Base-by-base conservation (phyloP, 495 filamentous ascomycete species). In the Penicillium maclennaniae region DNA sequence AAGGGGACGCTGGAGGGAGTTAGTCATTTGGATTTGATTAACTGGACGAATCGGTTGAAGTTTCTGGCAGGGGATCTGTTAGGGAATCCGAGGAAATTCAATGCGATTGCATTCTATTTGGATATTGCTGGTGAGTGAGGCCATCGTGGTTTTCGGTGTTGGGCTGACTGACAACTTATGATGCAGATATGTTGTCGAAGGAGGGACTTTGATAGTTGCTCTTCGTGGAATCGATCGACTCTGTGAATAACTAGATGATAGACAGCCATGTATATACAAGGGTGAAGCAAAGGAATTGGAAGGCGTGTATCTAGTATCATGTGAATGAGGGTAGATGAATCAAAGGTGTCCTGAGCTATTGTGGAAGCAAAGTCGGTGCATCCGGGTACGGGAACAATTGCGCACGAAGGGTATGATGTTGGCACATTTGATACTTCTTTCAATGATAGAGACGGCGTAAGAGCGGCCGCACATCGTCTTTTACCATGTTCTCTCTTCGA, bases 81-180 rank as follows among this genome's bases (percentile, higher is more conserved):
- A 51, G 88, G 90, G 6, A 82, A 83, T 45, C 82, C 81, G 63
- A 75, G 78, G 56, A 87, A 84, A 87, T 96, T 97, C 73, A 97
- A 97, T 62, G 92, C 92, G 4, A 86, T 97, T 58, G 92, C 92
- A 0, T 96, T 97, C 61, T 97, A 97, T 63, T 82, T 96, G 26
- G 87, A 87, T 59, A 93, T 97, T 67, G 85, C 86, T 49, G 85
- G 85, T 87, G 74, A 61, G 51, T 14, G 31, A n/a, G n/a, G n/a
- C n/a, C n/a, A n/a, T n/a, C n/a, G n/a, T n/a, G n/a, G n/a, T n/a
- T n/a, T n/a, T n/a, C n/a, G 17, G 21, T 31, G 37, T 43, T 49
- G 26, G 3, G 21, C 34, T 27, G 15, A 21, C 38, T 54, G 8
- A 47, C 28, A 9, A 28, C 27, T 19, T 20, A 9, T 7, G 40